Percentiles rank a stretch among this genome's conserved stretches.
These are phyloP conservation scores for Sugiyamaella grinbergsii DNA, from an alignment of 1,139 yeast genomes.

Conservation along the genomic window DNA sequence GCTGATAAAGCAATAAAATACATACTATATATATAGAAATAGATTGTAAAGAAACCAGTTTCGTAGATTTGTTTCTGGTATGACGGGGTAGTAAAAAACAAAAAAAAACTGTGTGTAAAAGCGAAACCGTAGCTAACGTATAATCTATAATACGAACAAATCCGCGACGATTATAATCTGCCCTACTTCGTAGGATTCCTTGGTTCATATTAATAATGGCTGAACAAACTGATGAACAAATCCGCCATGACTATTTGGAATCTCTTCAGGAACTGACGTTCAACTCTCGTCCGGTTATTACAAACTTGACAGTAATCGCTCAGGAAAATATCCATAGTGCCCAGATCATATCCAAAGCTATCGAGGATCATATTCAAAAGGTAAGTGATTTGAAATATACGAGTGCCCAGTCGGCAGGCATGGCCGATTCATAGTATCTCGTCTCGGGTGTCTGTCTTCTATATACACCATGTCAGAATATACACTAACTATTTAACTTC, in stretches of 20 bases:
- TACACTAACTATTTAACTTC: slow-evolving; percentile 9
- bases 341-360: slow-evolving; percentile 70
- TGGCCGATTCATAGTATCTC: not conserved
- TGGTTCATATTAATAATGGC: slow-evolving; percentile 14
- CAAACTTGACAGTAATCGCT: slow-evolving; percentile 82
- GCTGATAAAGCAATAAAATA: slow-evolving; percentile 3
- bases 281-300: slow-evolving; percentile 88
- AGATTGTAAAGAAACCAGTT: slow-evolving; percentile 15
- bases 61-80: slow-evolving; percentile 12
- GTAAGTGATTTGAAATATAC: too few species aligned
- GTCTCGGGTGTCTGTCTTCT: not conserved
- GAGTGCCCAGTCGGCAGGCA: too few species aligned
- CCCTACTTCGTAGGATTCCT: too few species aligned
- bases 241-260: slow-evolving; percentile 64
- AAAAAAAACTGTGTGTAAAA: too few species aligned
- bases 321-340: slow-evolving; percentile 80
- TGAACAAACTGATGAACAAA: slow-evolving; percentile 44
- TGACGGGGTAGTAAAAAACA: too few species aligned
- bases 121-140: not conserved
- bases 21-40: slow-evolving; percentile 15
- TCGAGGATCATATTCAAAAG: slow-evolving; percentile 64
- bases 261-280: slow-evolving; percentile 77
- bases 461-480: not conserved
- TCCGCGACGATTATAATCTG: too few species aligned
- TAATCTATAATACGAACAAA: too few species aligned